A percentile compares a stretch with the other conserved stretches of the same genome.
Evolutionary conservation across 768 basidiomycete species (phyloP).

Genomic region (Pleurotus cornucopiae): DNA sequence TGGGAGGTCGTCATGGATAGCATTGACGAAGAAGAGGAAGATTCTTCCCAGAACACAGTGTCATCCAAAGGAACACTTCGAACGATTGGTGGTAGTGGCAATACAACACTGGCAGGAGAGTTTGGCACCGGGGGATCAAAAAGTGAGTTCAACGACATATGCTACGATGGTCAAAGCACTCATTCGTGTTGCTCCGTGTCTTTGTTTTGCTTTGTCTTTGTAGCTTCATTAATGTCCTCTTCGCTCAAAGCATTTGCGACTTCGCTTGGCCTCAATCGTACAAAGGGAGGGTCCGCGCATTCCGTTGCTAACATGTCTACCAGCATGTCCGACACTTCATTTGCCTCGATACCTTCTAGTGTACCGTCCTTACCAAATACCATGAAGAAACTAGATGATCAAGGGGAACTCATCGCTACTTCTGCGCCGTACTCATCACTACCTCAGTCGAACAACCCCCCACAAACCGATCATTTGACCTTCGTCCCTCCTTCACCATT

Average conservation of each 20-base stretch:
- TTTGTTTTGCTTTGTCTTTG: slow-evolving; percentile 13
- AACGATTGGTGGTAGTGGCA: slow-evolving; percentile 24
- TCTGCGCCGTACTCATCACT: slow-evolving; percentile 42
- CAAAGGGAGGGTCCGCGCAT: slow-evolving; percentile 25
- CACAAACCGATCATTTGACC: slow-evolving; percentile 47
- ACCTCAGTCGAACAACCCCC: slow-evolving; percentile 25
- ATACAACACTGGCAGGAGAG: slow-evolving; percentile 45
- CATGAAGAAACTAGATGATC: slow-evolving; percentile 13
- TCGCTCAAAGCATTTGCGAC: slow-evolving; percentile 76
- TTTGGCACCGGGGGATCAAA: slow-evolving; percentile 69
- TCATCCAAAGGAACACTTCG: slow-evolving; percentile 32
- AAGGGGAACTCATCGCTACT: slow-evolving; percentile 33
- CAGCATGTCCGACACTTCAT: slow-evolving; percentile 21
- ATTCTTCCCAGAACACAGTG: slow-evolving; percentile 44
- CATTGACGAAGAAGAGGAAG: slow-evolving; percentile 65
- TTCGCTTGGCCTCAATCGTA: slow-evolving; percentile 68
- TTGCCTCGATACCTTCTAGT: slow-evolving; percentile 16
- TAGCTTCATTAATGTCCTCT: slow-evolving; percentile 61
- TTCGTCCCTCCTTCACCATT: slow-evolving; percentile 29
- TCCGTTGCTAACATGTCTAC: slow-evolving; percentile 15
- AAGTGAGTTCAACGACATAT: slow-evolving; percentile 32
- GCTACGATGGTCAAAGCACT: background rate
- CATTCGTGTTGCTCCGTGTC: slow-evolving; percentile 5
- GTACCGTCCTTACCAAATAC: slow-evolving; percentile 9
- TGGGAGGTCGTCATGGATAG: slow-evolving; percentile 89